phyloP scores from a whole-genome alignment of 2,329 filamentous ascomycete species.

The Catunica adiposa region DNA sequence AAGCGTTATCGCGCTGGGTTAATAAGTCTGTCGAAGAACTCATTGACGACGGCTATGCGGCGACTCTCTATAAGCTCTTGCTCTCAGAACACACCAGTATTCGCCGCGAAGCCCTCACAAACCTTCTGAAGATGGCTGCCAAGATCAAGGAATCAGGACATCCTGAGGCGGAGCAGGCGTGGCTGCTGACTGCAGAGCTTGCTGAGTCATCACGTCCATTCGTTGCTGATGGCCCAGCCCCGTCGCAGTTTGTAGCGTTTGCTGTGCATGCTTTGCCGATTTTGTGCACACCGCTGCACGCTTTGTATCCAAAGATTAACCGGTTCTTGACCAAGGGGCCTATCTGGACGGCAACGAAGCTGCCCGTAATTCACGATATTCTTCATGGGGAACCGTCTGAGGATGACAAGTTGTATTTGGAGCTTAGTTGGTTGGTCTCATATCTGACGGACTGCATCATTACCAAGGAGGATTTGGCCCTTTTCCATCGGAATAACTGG shows the following conservation, averaged over 20 bases:
- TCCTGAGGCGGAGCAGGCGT: slow-evolving; percentile 60
- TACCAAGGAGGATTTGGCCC: slow-evolving; percentile 39
- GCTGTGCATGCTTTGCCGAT: slow-evolving; percentile 53
- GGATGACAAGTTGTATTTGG: slow-evolving; percentile 56
- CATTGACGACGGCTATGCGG: slow-evolving; percentile 59
- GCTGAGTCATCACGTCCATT: slow-evolving; percentile 50
- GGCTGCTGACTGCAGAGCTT: slow-evolving; percentile 64
- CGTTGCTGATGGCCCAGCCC: slow-evolving; percentile 42
- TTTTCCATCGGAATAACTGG: slow-evolving; percentile 45
- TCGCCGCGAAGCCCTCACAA: slow-evolving; percentile 58
- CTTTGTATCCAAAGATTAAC: slow-evolving; percentile 75
- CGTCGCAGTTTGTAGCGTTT: slow-evolving; percentile 62
- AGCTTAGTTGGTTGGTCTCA: slow-evolving; percentile 57
- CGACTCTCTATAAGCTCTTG: slow-evolving; percentile 55
- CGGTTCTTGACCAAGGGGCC: slow-evolving; percentile 65
- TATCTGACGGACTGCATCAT: slow-evolving; percentile 54
- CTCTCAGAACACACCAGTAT: slow-evolving; percentile 60
- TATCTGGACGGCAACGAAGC: slow-evolving; percentile 54
- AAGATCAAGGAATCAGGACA: slow-evolving; percentile 53
- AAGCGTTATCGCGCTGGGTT: slow-evolving; percentile 46
- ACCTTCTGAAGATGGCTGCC: slow-evolving; percentile 47
- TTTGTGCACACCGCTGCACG: slow-evolving; percentile 59
- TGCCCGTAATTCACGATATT: slow-evolving; percentile 52
- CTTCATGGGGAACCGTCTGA: slow-evolving; percentile 50
- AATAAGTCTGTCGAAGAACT: slow-evolving; percentile 64